Conservation (phyloP, 2,329 filamentous ascomycete genomes). For the Fusarium keratoplasticum region DNA sequence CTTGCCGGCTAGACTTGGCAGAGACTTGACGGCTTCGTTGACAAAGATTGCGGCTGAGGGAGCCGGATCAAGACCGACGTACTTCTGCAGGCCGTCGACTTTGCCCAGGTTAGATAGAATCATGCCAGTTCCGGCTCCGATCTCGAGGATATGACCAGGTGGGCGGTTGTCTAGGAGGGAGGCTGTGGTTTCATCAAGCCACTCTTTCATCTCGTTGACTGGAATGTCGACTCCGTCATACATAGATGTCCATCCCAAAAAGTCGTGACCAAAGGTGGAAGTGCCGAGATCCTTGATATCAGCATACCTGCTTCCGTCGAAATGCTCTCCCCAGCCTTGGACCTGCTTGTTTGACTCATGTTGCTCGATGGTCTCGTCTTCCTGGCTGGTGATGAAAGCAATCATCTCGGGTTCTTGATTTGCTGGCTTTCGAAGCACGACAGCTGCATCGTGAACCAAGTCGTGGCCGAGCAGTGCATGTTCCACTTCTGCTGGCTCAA, state of each 20-base stretch:
- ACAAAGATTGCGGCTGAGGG: slow-evolving; percentile 35
- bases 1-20: slow-evolving; percentile 28
- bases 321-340: slow-evolving; percentile 29
- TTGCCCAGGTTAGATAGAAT: slow-evolving; percentile 46
- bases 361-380: not conserved
- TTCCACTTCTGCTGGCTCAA: slow-evolving; percentile 32
- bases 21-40: slow-evolving; percentile 11
- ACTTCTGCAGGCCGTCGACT: slow-evolving; percentile 27
- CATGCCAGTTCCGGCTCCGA: slow-evolving; percentile 49
- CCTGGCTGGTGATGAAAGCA: slow-evolving; percentile 17
- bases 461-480: not conserved
- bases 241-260: slow-evolving; percentile 49
- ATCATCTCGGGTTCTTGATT: slow-evolving; percentile 20
- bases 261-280: slow-evolving; percentile 40
- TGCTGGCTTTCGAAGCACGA: slow-evolving; percentile 1
- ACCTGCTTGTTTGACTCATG: slow-evolving; percentile 24
- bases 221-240: slow-evolving; percentile 43
- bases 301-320: slow-evolving; percentile 29
- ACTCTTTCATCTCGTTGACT: slow-evolving; percentile 48
- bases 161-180: slow-evolving; percentile 30
- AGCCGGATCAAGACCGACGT: slow-evolving; percentile 46
- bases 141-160: slow-evolving; percentile 40
- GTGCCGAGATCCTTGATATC: slow-evolving; percentile 20
- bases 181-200: slow-evolving; percentile 47
- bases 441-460: not conserved